These are phyloP conservation scores for Chaetomium globosum DNA, from an alignment of 2,329 filamentous ascomycete species.

Conservation along the genomic window DNA sequence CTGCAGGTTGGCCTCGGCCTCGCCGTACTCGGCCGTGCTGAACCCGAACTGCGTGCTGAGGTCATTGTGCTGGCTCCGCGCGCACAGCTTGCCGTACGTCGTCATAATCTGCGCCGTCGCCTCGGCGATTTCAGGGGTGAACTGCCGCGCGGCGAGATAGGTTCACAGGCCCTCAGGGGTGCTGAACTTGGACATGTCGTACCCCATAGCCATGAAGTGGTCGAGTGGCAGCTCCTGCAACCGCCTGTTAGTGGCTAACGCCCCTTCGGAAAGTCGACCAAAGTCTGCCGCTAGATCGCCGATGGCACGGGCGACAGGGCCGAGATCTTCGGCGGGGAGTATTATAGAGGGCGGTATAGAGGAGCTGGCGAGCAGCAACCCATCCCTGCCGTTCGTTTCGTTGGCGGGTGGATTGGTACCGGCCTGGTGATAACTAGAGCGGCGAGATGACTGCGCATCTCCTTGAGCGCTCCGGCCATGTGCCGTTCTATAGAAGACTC, in stretches of 20 bases:
- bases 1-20: slow-evolving; percentile 56
- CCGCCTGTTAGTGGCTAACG: not conserved
- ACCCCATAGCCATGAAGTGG: slow-evolving; percentile 59
- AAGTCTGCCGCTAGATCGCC: slow-evolving; percentile 36
- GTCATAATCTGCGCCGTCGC: slow-evolving; percentile 53
- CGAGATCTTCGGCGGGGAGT: not conserved
- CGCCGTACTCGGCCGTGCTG: slow-evolving; percentile 60
- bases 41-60: slow-evolving; percentile 46
- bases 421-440: not conserved
- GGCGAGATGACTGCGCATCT: not conserved
- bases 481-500: not conserved
- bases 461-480: not conserved
- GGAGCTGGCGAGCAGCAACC: not conserved
- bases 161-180: slow-evolving; percentile 45
- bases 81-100: slow-evolving; percentile 47
- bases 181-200: slow-evolving; percentile 47
- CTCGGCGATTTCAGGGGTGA: slow-evolving; percentile 49
- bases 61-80: slow-evolving; percentile 45
- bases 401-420: not conserved
- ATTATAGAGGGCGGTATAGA: not conserved
- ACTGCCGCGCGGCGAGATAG: slow-evolving; percentile 54
- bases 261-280: slow-evolving; percentile 21
- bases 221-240: slow-evolving; percentile 51
- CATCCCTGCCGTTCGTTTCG: not conserved
- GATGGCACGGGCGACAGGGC: not conserved